A percentile compares a stretch with the other conserved stretches of the same genome.
Conservation (phyloP, 1,284 basidiomycete genomes). For the Austroboletus novae-zelandiae region DNA sequence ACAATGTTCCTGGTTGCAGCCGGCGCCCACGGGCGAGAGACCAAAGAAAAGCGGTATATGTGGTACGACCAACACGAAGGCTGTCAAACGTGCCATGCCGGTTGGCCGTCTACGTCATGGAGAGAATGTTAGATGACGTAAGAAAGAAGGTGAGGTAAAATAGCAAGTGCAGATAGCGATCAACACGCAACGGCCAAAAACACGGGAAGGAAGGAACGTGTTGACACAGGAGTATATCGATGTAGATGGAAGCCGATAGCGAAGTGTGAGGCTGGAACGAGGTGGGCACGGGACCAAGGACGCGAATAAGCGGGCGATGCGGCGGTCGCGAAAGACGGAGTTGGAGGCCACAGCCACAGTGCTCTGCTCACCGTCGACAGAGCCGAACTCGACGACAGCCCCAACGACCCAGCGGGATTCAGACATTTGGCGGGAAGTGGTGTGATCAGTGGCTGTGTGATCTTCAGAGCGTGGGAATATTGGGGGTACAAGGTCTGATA, state of each 20-base stretch:
- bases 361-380: neutral
- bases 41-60: too few relatives aligned
- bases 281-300: conserved; percentile 8
- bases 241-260: conserved; percentile 16
- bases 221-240: conserved; percentile 5
- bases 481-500: conserved; percentile 32
- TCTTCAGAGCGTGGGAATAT: conserved; percentile 29
- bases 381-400: neutral
- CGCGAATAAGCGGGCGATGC: neutral
- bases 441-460: conserved; percentile 30
- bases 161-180: too few relatives aligned
- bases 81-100: neutral
- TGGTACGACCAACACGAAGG: too few relatives aligned
- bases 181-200: neutral
- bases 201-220: conserved; percentile 12
- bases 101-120: neutral
- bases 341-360: neutral
- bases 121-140: neutral
- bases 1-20: neutral
- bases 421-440: conserved; percentile 1
- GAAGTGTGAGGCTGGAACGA: conserved; percentile 18
- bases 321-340: neutral
- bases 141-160: conserved; percentile 10
- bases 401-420: neutral
- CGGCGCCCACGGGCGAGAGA: neutral